Percentiles rank a stretch among this genome's conserved stretches.
Evolutionary conservation across 495 filamentous ascomycete genomes (phyloP).

Genomic region (Podospora tetraspora): DNA sequence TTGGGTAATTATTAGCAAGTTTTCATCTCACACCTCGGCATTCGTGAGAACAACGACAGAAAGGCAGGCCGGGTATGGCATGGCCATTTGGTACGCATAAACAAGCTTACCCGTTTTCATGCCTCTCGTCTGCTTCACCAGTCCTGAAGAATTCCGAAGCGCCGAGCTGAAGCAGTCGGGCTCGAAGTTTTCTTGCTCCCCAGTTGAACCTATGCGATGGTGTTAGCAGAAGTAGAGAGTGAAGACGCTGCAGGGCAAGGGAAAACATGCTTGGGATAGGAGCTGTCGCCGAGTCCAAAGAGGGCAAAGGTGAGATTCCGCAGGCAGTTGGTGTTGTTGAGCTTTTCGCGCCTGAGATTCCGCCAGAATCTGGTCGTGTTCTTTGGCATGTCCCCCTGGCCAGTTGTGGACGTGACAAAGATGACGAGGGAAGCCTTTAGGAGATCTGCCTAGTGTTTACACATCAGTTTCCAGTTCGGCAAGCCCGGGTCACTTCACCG

Average conservation of each 20-base stretch:
- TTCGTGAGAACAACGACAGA: neutral
- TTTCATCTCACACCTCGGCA: neutral
- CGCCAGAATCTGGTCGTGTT: slow-evolving; percentile 83
- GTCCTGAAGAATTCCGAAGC: slow-evolving; percentile 68
- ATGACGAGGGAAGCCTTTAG: slow-evolving; percentile 58
- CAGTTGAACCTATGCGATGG: slow-evolving; percentile 70
- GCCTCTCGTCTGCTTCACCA: slow-evolving; percentile 88
- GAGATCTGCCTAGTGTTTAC: slow-evolving; percentile 34
- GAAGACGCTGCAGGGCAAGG: neutral
- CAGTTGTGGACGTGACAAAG: slow-evolving; percentile 84
- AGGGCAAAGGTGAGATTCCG: slow-evolving; percentile 63
- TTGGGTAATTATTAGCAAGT: neutral
- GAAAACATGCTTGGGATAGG: slow-evolving; percentile 69
- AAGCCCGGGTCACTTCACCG: too few species aligned
- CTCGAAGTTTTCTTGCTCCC: slow-evolving; percentile 82
- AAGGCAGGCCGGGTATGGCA: neutral
- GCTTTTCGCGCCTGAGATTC: slow-evolving; percentile 68
- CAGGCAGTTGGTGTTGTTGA: slow-evolving; percentile 66
- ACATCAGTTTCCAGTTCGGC: neutral
- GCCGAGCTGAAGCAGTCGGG: slow-evolving; percentile 78
- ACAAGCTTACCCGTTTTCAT: slow-evolving; percentile 73
- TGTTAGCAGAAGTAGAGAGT: neutral
- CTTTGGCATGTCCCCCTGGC: slow-evolving; percentile 84
- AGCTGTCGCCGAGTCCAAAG: slow-evolving; percentile 92
- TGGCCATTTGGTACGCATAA: too few species aligned